phyloP scores from a whole-genome alignment of 2,329 filamentous ascomycete genomes.

The Apiospora saccharicola region DNA sequence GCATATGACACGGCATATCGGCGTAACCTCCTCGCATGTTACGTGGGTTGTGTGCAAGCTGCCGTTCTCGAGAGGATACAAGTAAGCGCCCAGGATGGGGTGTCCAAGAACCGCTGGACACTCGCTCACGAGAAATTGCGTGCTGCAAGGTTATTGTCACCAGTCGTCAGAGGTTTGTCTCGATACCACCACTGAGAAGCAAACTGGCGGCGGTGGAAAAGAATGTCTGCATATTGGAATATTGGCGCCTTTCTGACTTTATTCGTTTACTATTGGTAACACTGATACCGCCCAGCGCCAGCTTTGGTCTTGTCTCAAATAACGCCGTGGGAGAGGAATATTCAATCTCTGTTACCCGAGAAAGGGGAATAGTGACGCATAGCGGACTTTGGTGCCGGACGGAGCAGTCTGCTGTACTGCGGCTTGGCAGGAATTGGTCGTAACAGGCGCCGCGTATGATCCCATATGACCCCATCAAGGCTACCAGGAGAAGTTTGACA shows the following conservation, averaged over 20 bases:
- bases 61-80: background rate
- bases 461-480: background rate
- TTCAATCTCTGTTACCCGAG: background rate
- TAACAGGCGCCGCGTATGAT: background rate
- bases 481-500: constrained; percentile 1
- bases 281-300: background rate
- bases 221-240: background rate
- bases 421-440: background rate
- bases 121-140: background rate
- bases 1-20: background rate
- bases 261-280: background rate
- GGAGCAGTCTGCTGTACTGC: background rate
- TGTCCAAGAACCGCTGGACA: background rate
- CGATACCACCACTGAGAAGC: background rate
- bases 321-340: background rate
- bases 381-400: background rate
- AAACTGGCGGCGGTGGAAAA: background rate
- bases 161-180: background rate
- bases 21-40: background rate
- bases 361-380: background rate
- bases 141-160: background rate
- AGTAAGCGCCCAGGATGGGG: background rate
- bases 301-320: background rate
- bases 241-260: background rate
- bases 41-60: background rate